These are phyloP conservation scores for Pinus albicaulis DNA, from an alignment of 75 land plant species.

Conservation along the genomic window DNA sequence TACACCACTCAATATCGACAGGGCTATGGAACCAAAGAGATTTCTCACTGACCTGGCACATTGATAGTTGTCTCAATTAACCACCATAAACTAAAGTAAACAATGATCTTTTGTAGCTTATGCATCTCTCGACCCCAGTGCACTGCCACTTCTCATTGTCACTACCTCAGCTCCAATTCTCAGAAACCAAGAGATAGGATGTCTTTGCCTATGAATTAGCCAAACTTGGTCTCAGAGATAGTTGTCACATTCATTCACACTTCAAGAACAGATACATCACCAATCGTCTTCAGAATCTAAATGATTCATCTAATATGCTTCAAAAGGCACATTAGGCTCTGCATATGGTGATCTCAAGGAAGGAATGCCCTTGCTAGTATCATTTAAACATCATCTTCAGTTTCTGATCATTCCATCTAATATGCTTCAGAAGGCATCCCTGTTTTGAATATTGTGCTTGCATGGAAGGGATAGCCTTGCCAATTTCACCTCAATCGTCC, in stretches of 20 bases:
- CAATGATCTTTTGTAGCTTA: background rate
- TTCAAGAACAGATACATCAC: background rate
- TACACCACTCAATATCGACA: background rate
- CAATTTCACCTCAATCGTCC: background rate
- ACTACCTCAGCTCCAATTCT: background rate
- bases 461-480: background rate
- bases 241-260: background rate
- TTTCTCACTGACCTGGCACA: background rate
- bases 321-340: background rate
- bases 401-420: constrained; percentile 7
- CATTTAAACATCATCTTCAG: background rate
- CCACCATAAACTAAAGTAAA: constrained; percentile 1
- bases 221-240: background rate
- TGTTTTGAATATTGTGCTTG: constrained; percentile 1
- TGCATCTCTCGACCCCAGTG: too few relatives aligned
- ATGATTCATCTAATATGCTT: constrained; percentile 6
- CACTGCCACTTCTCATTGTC: background rate
- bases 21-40: background rate
- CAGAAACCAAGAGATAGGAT: background rate
- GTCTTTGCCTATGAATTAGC: background rate
- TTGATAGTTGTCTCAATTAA: background rate
- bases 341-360: background rate
- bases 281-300: background rate
- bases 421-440: background rate
- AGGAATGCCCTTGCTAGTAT: constrained; percentile 1